These are phyloP conservation scores for Heritiera fomes DNA, from an alignment of 345 rosid species.

Conservation along the genomic window DNA sequence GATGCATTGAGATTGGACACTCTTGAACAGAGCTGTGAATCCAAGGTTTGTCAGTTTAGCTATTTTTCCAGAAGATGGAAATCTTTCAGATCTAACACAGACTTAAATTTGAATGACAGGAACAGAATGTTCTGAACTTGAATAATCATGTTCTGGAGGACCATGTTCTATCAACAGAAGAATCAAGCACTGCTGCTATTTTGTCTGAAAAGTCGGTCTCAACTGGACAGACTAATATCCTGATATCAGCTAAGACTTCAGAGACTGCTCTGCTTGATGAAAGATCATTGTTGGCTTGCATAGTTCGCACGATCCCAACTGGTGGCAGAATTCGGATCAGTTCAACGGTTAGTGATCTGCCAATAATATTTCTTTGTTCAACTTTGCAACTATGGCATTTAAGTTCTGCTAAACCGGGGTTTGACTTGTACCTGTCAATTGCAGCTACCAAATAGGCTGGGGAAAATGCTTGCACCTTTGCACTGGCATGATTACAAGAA, in stretches of 20 bases:
- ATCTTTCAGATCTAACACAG: conserved; percentile 1
- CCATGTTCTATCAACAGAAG: conserved; percentile 55
- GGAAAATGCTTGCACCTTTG: conserved; percentile 95
- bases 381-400: conserved; percentile 14
- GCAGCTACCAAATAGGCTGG: conserved; percentile 92
- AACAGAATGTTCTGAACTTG: conserved; percentile 39
- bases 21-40: conserved; percentile 48
- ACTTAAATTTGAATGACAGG: conserved; percentile 42
- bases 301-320: conserved; percentile 92
- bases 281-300: conserved; percentile 80
- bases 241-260: conserved; percentile 41
- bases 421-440: conserved; percentile 22
- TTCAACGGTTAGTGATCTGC: conserved; percentile 66
- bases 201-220: conserved; percentile 45
- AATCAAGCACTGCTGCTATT: conserved; percentile 41
- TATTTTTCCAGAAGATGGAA: conserved; percentile 1
- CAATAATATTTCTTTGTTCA: not conserved
- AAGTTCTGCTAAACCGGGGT: not conserved
- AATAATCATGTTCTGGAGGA: conserved; percentile 41
- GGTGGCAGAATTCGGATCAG: conserved; percentile 88
- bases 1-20: conserved; percentile 52
- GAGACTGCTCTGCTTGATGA: conserved; percentile 75
- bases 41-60: conserved; percentile 49
- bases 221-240: conserved; percentile 37
- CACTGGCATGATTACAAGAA: conserved; percentile 97